Conservation (phyloP, 176 grass and related monocot genomes). For the Phyllostachys edulis region DNA sequence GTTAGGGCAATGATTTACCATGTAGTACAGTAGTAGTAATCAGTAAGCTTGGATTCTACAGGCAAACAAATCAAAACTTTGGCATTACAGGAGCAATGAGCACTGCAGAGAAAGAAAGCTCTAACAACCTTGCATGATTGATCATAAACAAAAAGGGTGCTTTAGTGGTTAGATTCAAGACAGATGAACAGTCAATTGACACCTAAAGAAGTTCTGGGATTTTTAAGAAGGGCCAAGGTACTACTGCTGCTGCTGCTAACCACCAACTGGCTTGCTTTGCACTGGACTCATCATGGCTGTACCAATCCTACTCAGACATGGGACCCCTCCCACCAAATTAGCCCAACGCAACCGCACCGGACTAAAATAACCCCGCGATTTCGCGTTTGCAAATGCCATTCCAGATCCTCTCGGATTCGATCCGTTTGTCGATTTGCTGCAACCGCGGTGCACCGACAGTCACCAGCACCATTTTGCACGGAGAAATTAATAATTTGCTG, state of each 20-base stretch:
- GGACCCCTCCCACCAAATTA: slow-evolving; percentile 26
- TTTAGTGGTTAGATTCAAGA: slow-evolving; percentile 46
- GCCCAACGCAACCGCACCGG: not conserved
- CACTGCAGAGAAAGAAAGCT: not conserved
- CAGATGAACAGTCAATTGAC: slow-evolving; percentile 27
- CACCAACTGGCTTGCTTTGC: slow-evolving; percentile 38
- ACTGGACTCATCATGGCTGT: slow-evolving; percentile 26
- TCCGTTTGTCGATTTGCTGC: slow-evolving; percentile 34
- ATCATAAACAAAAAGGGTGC: not conserved
- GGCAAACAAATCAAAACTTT: not conserved
- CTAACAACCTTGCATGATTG: slow-evolving; percentile 40
- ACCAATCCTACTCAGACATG: slow-evolving; percentile 38
- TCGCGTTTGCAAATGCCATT: not conserved
- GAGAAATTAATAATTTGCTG: slow-evolving; percentile 4
- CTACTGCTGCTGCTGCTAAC: slow-evolving; percentile 12
- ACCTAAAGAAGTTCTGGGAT: slow-evolving; percentile 28
- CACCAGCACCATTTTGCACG: slow-evolving; percentile 8
- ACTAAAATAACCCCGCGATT: not conserved
- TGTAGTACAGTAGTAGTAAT: not conserved
- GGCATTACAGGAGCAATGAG: not conserved
- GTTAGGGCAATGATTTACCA: not conserved
- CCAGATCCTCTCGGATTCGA: slow-evolving; percentile 41
- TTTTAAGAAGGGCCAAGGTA: not conserved
- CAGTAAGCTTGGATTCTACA: not conserved
- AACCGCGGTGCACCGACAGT: slow-evolving; percentile 5